phyloP scores from a whole-genome alignment of 2,329 filamentous ascomycete genomes.

The Ophiocordyceps camponoti-rufipedis region DNA sequence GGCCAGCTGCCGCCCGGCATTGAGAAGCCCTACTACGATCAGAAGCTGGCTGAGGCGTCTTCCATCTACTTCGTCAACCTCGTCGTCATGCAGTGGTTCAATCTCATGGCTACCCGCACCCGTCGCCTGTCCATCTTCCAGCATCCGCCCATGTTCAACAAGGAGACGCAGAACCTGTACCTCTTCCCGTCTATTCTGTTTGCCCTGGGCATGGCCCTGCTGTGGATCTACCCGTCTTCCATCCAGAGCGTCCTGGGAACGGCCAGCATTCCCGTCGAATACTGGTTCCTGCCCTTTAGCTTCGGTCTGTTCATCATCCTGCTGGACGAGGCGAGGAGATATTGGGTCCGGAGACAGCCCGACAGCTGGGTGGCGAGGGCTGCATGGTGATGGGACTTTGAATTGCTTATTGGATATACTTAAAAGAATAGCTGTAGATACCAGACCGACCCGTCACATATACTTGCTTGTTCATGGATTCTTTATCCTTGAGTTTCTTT shows the following conservation, averaged over 20 bases:
- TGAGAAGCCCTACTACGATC: conserved; percentile 32
- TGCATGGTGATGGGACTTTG: conserved; percentile 26
- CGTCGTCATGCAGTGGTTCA: conserved; percentile 71
- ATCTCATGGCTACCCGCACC: conserved; percentile 51
- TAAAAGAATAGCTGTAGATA: too few species aligned
- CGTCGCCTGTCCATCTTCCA: conserved; percentile 50
- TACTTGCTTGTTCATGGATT: too few species aligned
- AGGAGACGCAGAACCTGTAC: conserved; percentile 44
- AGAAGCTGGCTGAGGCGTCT: conserved; percentile 43
- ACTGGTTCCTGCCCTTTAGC: conserved; percentile 60
- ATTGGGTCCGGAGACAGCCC: conserved; percentile 39
- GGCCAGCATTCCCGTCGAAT: conserved; percentile 44
- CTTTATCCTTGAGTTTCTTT: too few species aligned
- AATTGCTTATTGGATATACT: neutral
- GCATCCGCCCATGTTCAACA: conserved; percentile 50
- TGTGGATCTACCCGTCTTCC: conserved; percentile 50
- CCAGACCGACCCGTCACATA: too few species aligned
- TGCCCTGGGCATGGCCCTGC: conserved; percentile 47
- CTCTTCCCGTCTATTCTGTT: conserved; percentile 56
- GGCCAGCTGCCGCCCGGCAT: conserved; percentile 30
- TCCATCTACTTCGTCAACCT: conserved; percentile 68
- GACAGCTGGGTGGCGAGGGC: conserved; percentile 35
- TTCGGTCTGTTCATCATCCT: conserved; percentile 43
- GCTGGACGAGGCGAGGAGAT: conserved; percentile 51
- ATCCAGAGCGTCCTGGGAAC: conserved; percentile 45